These are phyloP conservation scores for Melanogaster broomeanus DNA, from an alignment of 768 basidiomycete species.

Conservation along the genomic window DNA sequence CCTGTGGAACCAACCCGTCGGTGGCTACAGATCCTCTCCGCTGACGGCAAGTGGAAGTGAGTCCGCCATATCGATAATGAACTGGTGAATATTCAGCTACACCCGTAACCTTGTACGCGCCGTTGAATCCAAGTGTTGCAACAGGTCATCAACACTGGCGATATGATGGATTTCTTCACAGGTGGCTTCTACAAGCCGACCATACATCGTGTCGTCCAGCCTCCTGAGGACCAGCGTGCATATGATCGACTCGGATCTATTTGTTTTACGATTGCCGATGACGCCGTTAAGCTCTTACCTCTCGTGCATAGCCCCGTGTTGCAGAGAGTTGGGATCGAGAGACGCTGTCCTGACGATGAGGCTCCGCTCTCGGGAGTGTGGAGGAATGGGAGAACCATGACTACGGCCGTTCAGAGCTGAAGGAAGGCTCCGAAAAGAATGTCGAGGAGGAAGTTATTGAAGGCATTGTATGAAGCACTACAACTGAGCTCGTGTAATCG, in stretches of 20 bases:
- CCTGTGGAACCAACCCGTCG: constrained; percentile 60
- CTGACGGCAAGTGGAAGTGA: constrained; percentile 57
- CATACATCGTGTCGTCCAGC: constrained; percentile 61
- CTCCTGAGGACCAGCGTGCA: constrained; percentile 50
- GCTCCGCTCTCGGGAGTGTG: constrained; percentile 53
- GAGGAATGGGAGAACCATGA: constrained; percentile 48
- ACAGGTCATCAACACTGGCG: constrained; percentile 61
- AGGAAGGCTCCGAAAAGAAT: constrained; percentile 37
- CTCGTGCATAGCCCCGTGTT: constrained; percentile 49
- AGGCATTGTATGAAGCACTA: constrained; percentile 61
- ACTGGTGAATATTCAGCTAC: constrained; percentile 35
- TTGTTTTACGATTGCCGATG: constrained; percentile 56
- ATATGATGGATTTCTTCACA: constrained; percentile 57
- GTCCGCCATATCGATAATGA: constrained; percentile 60
- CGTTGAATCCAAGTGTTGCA: background rate
- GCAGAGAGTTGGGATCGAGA: constrained; percentile 40
- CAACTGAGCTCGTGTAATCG: constrained; percentile 38
- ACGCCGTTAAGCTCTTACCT: constrained; percentile 48
- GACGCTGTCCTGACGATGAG: constrained; percentile 37
- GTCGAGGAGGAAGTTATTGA: constrained; percentile 57
- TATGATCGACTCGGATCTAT: constrained; percentile 54
- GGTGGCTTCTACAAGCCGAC: constrained; percentile 60
- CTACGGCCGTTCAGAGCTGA: constrained; percentile 50
- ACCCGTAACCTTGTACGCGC: background rate
- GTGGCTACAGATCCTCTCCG: constrained; percentile 57